Evolutionary conservation across 2,329 filamentous ascomycete genomes (phyloP), one percentile per base, ranked within the genome.

Genomic region (Blumeria graminis): DNA sequence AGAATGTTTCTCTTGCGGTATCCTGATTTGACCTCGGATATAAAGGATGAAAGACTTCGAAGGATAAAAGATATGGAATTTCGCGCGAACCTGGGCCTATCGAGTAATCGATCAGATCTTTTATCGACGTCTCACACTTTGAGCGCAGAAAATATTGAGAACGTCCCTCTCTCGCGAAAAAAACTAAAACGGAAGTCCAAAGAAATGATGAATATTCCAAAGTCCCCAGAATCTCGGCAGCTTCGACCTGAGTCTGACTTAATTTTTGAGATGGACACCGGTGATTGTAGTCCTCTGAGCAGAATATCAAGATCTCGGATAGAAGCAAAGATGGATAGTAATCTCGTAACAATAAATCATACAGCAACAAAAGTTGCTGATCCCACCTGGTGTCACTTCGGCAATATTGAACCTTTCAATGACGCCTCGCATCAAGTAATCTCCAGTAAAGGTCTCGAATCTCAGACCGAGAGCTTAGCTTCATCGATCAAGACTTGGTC

Each of bases 251-350:
- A 75, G 1, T 75, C 74, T 39, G 89, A 95, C 62, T 74, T 95
- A 56, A 94, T 94, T 68, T 95, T 95, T 65, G 80, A 86, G 61
- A 95, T 95, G 88, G 90, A 94, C 58, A 88, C 93, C 18, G 66
- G 66, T 34, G 63, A 65, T 16, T 43, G 64, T 22, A 43, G 57
- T 13, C 56, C 61, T 9, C 36, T 53, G 13, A 51, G 55, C 45
- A 46, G 46, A 38, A 62, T 57, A 55, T 56, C 59, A 32, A 58
- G 39, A 28, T 59, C 60, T 39, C 22, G 22, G 22, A 4, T 28
- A 28, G 22, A 28, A 28, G 22, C 22, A 28, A 28, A 28, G 1
- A 28, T 28, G 22, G 4, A 28, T 2, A 28, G 22, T 28, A 28
- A 28, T 28, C 22, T 28, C 22, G 4, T 28, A 28, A 28, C 22